A percentile compares a stretch with the other conserved stretches of the same genome.
Conservation (phyloP, 495 filamentous ascomycete genomes). For the Parmelia sp. region DNA sequence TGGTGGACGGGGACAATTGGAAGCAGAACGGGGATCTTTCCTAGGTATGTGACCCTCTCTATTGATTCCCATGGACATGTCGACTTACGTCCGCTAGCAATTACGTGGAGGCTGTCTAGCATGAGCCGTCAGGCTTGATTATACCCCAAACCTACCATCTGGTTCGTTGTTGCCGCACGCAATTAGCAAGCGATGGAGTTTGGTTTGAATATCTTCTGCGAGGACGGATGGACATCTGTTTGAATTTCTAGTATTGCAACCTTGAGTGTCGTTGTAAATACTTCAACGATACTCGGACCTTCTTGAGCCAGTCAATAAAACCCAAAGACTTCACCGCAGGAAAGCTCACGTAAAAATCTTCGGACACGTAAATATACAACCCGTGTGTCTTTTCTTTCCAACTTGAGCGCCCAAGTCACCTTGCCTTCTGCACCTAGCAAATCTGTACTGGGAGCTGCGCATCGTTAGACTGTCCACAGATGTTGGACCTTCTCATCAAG, state of each 20-base stretch:
- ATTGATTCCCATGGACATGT: neutral
- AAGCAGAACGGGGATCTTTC: constrained; percentile 58
- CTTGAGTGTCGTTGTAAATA: neutral
- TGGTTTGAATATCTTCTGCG: neutral
- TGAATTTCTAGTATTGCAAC: neutral
- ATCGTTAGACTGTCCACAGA: neutral
- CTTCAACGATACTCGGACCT: neutral
- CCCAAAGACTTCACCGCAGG: neutral
- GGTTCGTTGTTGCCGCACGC: constrained; percentile 5
- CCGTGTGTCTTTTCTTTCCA: neutral
- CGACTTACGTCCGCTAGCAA: constrained; percentile 21
- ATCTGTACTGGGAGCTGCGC: neutral
- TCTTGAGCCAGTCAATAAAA: neutral
- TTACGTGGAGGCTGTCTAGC: constrained; percentile 25
- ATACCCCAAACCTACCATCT: constrained; percentile 8
- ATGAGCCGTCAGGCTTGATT: neutral
- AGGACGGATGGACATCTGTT: neutral
- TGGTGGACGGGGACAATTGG: constrained; percentile 78
- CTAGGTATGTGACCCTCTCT: constrained; percentile 29
- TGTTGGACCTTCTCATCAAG: neutral
- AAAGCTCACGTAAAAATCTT: neutral
- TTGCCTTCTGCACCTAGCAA: neutral
- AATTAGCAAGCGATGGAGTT: constrained; percentile 19
- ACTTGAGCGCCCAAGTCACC: neutral
- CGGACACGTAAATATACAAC: neutral